A percentile compares a stretch with the other conserved stretches of the same genome.
Conservation (phyloP, 306 rosid genomes). For the Dryas alaskensis region DNA sequence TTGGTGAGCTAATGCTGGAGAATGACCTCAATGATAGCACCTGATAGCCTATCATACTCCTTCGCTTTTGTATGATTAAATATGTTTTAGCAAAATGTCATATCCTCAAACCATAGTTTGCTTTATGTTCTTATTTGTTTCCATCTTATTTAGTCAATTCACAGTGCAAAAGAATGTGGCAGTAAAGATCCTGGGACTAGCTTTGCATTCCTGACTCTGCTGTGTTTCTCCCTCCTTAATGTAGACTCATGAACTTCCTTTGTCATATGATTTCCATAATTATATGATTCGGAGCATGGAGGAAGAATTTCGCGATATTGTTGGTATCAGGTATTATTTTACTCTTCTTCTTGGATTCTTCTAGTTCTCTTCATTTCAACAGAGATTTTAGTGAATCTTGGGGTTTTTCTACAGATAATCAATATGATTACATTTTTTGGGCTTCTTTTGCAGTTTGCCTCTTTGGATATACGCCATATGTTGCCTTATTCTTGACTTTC, state of each 20-base stretch:
- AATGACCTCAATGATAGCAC: no score
- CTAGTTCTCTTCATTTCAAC: neutral
- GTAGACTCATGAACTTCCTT: conserved; percentile 77
- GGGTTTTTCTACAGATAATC: conserved; percentile 4
- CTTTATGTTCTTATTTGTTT: conserved; percentile 5
- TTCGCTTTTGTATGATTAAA: neutral
- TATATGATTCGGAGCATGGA: conserved; percentile 98
- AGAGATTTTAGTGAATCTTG: neutral
- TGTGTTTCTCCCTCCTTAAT: conserved; percentile 18
- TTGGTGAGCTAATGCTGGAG: no score
- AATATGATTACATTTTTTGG: conserved; percentile 18
- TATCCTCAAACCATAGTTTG: neutral
- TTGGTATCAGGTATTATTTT: conserved; percentile 69
- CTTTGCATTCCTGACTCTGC: conserved; percentile 32
- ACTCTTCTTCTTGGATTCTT: neutral
- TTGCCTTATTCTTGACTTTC: conserved; percentile 78
- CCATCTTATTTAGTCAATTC: conserved; percentile 11
- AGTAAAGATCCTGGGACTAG: conserved; percentile 17
- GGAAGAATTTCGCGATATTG: conserved; percentile 82
- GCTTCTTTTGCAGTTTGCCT: conserved; percentile 58
- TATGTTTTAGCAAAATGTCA: neutral
- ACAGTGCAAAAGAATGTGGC: conserved; percentile 18
- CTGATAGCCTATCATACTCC: no score
- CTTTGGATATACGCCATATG: conserved; percentile 87
- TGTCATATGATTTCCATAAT: conserved; percentile 78